phyloP scores from a whole-genome alignment of 1,139 yeast species.

The Pichia sp. region DNA sequence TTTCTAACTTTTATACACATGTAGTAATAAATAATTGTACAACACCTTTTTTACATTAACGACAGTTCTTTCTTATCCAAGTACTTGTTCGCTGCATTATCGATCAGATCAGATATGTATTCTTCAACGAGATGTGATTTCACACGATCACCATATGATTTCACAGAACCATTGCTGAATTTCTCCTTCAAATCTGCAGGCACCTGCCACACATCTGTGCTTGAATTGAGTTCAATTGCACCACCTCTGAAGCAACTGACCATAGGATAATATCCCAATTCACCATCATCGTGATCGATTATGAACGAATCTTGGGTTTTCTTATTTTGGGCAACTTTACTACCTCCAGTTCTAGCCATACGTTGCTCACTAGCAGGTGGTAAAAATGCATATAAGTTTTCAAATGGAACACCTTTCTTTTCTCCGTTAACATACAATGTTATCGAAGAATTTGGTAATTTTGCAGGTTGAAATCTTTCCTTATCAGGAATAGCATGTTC shows the following conservation, averaged over 20 bases:
- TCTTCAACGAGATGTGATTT: constrained; percentile 77
- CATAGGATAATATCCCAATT: constrained; percentile 89
- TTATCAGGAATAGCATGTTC: constrained; percentile 53
- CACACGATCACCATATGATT: constrained; percentile 54
- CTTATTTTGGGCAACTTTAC: constrained; percentile 38
- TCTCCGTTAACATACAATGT: constrained; percentile 77
- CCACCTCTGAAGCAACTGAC: constrained; percentile 84
- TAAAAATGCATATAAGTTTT: constrained; percentile 68
- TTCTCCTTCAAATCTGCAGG: constrained; percentile 38
- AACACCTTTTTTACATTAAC: not conserved
- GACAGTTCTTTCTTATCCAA: constrained; percentile 38
- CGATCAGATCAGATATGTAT: constrained; percentile 77
- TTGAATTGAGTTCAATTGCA: constrained; percentile 63
- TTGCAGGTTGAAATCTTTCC: constrained; percentile 39
- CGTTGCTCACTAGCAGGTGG: constrained; percentile 63
- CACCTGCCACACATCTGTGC: constrained; percentile 55
- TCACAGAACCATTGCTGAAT: constrained; percentile 33
- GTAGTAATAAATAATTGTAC: no score
- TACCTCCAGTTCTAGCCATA: constrained; percentile 9
- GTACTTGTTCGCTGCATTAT: constrained; percentile 75
- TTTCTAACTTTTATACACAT: no score
- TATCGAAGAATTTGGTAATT: constrained; percentile 57
- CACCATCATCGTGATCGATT: constrained; percentile 62
- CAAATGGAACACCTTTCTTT: constrained; percentile 62
- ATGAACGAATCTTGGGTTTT: constrained; percentile 19